Conservation (phyloP, 2,329 filamentous ascomycete species). For the Thielaviopsis musarum region DNA sequence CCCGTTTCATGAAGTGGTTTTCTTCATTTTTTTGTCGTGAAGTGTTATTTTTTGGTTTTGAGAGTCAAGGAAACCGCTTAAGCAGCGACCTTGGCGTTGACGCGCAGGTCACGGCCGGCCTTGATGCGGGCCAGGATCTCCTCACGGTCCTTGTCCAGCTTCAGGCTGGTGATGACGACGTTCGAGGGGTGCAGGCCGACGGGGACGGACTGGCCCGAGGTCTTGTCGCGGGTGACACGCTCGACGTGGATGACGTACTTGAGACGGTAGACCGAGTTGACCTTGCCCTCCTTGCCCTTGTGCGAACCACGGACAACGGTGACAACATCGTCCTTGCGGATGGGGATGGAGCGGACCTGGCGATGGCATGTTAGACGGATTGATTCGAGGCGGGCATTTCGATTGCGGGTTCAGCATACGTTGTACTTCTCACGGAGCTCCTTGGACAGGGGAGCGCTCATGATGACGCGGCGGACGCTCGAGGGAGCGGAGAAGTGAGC, state of each 20-base stretch:
- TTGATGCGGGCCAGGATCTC: slow-evolving; percentile 74
- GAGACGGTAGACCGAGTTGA: slow-evolving; percentile 93
- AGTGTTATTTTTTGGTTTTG: slow-evolving; percentile 3
- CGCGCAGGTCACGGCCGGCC: slow-evolving; percentile 57
- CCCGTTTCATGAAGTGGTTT: slow-evolving; percentile 8
- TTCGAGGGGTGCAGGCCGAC: slow-evolving; percentile 92
- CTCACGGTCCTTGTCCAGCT: slow-evolving; percentile 93
- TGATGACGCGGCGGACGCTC: slow-evolving; percentile 85
- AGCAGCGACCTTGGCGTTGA: slow-evolving; percentile 49
- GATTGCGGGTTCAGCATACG: slow-evolving; percentile 37
- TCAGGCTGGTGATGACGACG: slow-evolving; percentile 96
- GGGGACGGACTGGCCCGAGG: slow-evolving; percentile 87
- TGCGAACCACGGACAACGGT: slow-evolving; percentile 78
- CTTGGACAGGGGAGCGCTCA: slow-evolving; percentile 91
- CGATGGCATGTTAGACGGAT: slow-evolving; percentile 1
- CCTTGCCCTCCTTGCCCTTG: slow-evolving; percentile 98
- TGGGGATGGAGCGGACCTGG: slow-evolving; percentile 83
- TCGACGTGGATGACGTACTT: slow-evolving; percentile 97
- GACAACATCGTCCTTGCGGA: slow-evolving; percentile 97
- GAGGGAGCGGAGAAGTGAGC: slow-evolving; percentile 94
- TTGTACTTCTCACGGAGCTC: slow-evolving; percentile 99
- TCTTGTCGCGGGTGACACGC: slow-evolving; percentile 93
- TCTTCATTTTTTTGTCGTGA: slow-evolving; percentile 5
- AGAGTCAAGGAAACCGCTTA: slow-evolving; percentile 5
- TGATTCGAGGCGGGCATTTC: background rate